Evolutionary conservation across 208 protist species (phyloP).

Genomic region (Crithidia acanthocephali): DNA sequence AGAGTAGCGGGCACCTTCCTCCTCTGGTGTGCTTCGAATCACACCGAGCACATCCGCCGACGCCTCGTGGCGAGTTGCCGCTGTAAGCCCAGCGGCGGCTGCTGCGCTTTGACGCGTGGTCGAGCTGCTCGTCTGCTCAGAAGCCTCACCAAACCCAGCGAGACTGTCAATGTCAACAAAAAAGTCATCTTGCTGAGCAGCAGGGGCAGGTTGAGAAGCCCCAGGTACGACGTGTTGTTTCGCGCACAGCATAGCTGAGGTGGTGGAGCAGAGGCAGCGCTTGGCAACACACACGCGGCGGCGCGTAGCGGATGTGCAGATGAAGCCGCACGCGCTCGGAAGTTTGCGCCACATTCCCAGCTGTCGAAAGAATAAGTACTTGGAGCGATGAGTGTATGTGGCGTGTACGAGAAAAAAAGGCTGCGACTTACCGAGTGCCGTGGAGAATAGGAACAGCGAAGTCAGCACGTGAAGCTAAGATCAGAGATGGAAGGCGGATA

Average conservation of each 20-base stretch:
- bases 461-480: too few species aligned
- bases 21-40: slow-evolving; percentile 26
- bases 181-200: slow-evolving; percentile 29
- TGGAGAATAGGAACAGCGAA: too few species aligned
- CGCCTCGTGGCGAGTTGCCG: too few species aligned
- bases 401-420: too few species aligned
- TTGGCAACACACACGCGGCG: not conserved
- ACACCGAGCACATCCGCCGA: slow-evolving; percentile 49
- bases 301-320: not conserved
- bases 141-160: slow-evolving; percentile 4
- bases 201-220: not conserved
- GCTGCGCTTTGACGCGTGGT: too few species aligned
- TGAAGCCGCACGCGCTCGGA: not conserved
- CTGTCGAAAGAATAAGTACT: not conserved
- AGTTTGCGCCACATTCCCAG: slow-evolving; percentile 4
- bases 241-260: not conserved
- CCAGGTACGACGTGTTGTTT: not conserved
- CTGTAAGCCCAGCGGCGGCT: not conserved
- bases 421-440: too few species aligned
- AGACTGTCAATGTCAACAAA: slow-evolving; percentile 64
- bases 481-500: too few species aligned
- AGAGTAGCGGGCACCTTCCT: slow-evolving; percentile 51
- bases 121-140: not conserved
- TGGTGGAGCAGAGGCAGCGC: not conserved
- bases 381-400: too few species aligned